These are phyloP conservation scores for Yarrowia osloensis DNA, from an alignment of 805 yeast genomes.

Conservation along the genomic window DNA sequence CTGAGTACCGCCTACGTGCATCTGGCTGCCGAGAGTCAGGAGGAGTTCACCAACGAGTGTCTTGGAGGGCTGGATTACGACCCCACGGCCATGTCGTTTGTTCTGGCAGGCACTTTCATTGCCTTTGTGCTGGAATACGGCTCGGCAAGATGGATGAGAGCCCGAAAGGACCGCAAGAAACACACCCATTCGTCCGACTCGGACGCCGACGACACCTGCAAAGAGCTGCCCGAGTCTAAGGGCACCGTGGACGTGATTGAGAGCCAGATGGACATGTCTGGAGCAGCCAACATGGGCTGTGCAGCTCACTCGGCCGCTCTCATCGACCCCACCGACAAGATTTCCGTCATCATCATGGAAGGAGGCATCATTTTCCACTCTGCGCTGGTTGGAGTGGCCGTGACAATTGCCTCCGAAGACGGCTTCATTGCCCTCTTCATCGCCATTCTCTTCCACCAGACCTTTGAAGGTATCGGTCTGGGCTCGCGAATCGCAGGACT, in stretches of 20 bases:
- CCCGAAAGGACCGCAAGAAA: conserved; percentile 31
- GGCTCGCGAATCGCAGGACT: conserved; percentile 70
- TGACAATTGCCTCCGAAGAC: conserved; percentile 58
- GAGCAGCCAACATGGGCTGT: conserved; percentile 1
- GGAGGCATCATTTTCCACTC: conserved; percentile 69
- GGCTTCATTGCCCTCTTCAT: conserved; percentile 59
- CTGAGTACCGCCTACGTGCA: conserved; percentile 81
- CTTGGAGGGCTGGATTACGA: conserved; percentile 60
- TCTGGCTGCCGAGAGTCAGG: conserved; percentile 67
- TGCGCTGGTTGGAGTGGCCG: conserved; percentile 60
- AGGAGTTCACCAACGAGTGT: conserved; percentile 57
- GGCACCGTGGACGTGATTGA: background rate
- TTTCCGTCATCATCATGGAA: conserved; percentile 45
- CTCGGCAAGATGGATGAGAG: conserved; percentile 52
- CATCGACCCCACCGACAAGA: conserved; percentile 40
- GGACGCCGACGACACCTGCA: background rate
- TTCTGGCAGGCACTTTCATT: conserved; percentile 51
- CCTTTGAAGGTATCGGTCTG: conserved; percentile 78
- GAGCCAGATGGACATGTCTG: background rate
- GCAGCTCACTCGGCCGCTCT: conserved; percentile 53
- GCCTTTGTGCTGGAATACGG: conserved; percentile 56
- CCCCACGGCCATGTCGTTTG: conserved; percentile 55
- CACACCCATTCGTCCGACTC: conserved; percentile 16
- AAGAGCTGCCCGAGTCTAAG: background rate
- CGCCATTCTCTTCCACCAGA: conserved; percentile 66